These are phyloP conservation scores for Pythium aquatile DNA, from an alignment of 352 stramenopile genomes.

Conservation along the genomic window DNA sequence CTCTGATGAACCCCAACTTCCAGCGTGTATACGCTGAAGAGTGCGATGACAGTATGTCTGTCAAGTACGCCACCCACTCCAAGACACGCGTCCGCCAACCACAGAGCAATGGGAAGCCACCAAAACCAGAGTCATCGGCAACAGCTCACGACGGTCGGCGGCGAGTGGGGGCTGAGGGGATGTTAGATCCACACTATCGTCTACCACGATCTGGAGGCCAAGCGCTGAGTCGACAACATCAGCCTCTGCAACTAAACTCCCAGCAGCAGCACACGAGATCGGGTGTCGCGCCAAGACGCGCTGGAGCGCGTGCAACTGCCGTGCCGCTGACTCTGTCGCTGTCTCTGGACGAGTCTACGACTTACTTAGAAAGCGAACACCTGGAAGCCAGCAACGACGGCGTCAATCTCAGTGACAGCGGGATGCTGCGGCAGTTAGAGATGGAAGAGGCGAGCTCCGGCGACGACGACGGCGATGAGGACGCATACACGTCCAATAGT, in stretches of 20 bases:
- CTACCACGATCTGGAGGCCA: not conserved
- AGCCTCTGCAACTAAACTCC: not conserved
- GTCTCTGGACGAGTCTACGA: slow-evolving; percentile 12
- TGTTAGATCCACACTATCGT: not conserved
- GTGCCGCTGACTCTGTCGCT: slow-evolving; percentile 14
- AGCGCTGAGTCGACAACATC: not conserved
- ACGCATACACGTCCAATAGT: slow-evolving; percentile 60
- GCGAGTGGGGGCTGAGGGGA: not conserved
- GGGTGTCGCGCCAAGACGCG: slow-evolving; percentile 2
- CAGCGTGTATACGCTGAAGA: slow-evolving; percentile 80
- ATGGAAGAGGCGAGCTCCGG: slow-evolving; percentile 50
- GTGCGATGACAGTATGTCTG: slow-evolving; percentile 71
- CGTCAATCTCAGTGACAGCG: slow-evolving; percentile 47
- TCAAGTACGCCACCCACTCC: slow-evolving; percentile 50
- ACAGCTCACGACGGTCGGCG: not conserved
- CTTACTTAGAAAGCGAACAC: slow-evolving; percentile 2
- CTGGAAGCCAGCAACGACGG: slow-evolving; percentile 12
- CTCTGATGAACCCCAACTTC: slow-evolving; percentile 80
- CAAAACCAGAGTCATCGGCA: slow-evolving; percentile 1
- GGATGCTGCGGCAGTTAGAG: slow-evolving; percentile 55
- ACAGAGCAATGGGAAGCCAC: slow-evolving; percentile 11
- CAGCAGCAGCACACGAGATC: not conserved
- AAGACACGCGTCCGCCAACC: slow-evolving; percentile 9
- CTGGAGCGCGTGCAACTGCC: not conserved
- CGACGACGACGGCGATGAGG: slow-evolving; percentile 35